Evolutionary conservation across 768 basidiomycete species (phyloP).

Genomic region (Rhizopogon rudus): DNA sequence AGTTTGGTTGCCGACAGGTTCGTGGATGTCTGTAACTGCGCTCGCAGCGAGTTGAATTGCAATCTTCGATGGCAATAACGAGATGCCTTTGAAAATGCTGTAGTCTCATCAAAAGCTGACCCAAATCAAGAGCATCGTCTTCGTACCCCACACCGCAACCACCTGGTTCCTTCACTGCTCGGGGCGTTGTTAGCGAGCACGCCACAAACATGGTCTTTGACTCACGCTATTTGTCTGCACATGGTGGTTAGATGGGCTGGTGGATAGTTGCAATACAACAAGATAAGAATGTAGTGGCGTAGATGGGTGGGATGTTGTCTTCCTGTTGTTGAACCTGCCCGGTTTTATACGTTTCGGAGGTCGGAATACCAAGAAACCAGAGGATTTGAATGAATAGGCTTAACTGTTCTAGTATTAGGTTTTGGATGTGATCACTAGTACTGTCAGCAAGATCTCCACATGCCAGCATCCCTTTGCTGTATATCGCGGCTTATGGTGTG

Average conservation of each 20-base stretch:
- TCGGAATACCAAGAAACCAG: constrained; percentile 20
- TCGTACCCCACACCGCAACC: constrained; percentile 64
- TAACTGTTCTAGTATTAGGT: constrained; percentile 19
- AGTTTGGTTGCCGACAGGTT: constrained; percentile 47
- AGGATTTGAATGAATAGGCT: constrained; percentile 24
- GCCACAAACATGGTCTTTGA: constrained; percentile 12
- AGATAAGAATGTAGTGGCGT: constrained; percentile 1
- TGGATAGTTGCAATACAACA: not conserved
- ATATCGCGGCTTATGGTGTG: constrained; percentile 14
- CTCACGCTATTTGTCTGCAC: constrained; percentile 78
- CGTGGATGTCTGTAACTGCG: constrained; percentile 57
- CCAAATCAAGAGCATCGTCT: constrained; percentile 12
- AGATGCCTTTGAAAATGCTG: constrained; percentile 80
- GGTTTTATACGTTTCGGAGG: constrained; percentile 24
- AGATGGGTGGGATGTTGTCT: constrained; percentile 6
- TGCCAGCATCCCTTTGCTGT: constrained; percentile 19
- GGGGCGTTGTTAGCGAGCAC: not conserved
- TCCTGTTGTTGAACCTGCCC: constrained; percentile 1
- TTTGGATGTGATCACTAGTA: constrained; percentile 13
- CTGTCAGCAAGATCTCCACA: constrained; percentile 17
- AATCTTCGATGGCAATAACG: constrained; percentile 71
- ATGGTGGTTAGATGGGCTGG: constrained; percentile 29
- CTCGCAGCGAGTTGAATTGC: constrained; percentile 59
- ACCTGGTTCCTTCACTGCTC: constrained; percentile 69
- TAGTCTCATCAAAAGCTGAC: constrained; percentile 9